Evolutionary conservation across 257 asterid species (phyloP).

Genomic region (Coffea eugenioides): DNA sequence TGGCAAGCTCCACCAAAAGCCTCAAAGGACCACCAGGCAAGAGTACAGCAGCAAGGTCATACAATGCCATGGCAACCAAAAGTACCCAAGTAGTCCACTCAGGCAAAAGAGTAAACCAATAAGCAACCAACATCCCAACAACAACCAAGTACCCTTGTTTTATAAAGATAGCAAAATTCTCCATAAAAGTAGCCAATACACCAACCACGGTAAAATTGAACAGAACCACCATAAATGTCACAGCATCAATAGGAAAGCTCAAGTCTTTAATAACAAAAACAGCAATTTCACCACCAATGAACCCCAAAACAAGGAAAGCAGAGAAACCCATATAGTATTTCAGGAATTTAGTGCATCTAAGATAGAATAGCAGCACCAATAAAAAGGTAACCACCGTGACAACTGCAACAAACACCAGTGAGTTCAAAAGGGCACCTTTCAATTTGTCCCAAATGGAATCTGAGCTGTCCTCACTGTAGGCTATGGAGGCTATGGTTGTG

Average conservation of each 20-base stretch:
- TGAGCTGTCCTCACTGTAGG: slow-evolving; percentile 68
- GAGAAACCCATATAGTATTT: slow-evolving; percentile 98
- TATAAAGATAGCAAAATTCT: slow-evolving; percentile 63
- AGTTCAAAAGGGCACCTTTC: slow-evolving; percentile 91
- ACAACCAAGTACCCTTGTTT: slow-evolving; percentile 81
- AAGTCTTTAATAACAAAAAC: slow-evolving; percentile 49
- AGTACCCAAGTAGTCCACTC: slow-evolving; percentile 98
- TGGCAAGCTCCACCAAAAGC: slow-evolving; percentile 92
- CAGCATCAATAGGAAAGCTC: slow-evolving; percentile 64
- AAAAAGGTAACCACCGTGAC: slow-evolving; percentile 85
- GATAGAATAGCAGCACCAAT: slow-evolving; percentile 76
- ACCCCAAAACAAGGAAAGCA: slow-evolving; percentile 76
- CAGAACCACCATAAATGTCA: slow-evolving; percentile 60
- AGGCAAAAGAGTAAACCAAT: slow-evolving; percentile 95
- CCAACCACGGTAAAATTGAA: slow-evolving; percentile 86
- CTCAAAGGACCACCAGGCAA: slow-evolving; percentile 93
- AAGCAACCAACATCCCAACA: slow-evolving; percentile 89
- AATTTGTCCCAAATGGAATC: slow-evolving; percentile 91
- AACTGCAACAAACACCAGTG: slow-evolving; percentile 72
- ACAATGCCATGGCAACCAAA: slow-evolving; percentile 90
- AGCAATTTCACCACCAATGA: slow-evolving; percentile 85
- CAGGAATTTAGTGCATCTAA: slow-evolving; percentile 89
- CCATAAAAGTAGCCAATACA: slow-evolving; percentile 71
- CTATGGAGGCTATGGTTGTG: slow-evolving; percentile 69
- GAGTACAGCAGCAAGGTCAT: slow-evolving; percentile 97